Base-by-base conservation (phyloP, 202 grass and related monocot species). In the Setaria viridis region DNA sequence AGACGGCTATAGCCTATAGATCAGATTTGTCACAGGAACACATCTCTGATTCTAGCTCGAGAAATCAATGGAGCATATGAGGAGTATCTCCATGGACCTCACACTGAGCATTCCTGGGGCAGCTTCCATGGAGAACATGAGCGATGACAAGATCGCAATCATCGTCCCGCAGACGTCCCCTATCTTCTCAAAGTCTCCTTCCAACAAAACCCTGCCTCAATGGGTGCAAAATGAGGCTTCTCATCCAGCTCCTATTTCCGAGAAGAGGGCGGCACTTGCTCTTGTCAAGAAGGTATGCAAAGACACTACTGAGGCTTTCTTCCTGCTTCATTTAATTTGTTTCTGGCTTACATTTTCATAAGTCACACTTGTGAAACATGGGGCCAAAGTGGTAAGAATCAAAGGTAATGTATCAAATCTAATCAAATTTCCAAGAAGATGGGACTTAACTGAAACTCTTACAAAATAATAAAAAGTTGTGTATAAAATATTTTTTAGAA, bases 91-190 rank as follows among this genome's bases (percentile, higher is more conserved):
- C 69, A 69, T 75, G 76, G 87, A 89, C 74, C 7, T 79, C 19
- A 16, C 87, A 42, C 0, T 80, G 76, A 89, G 42, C 82, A 80
- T 89, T n/a, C 11, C 81, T 69, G n/a, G 10, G n/a, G 32, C 50
- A 62, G 5, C 60, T 48, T 46, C 14, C 71, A 19, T 10, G 39
- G 85, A 87, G 5, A 33, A 9, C 46, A 16, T 9, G 21, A 87
- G 69, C 19, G 47, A 73, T 21, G 77, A 56, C 2, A 81, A 63
- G 78, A 55, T 74, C 1, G 70, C 30, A 35, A 84, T 78, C 12
- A 30, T 41, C 67, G 37, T 80, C 9, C n/a, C 65, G 0, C 34
- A 42, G 2, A 2, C 33, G 14, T 66, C 63, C 11, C 63, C 63
- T 39, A 16, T 37, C 33, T 33, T 66, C 15, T 8, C 33, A 37